Base-by-base conservation (phyloP, 164 flowering plant species). In the Houttuynia cordata region DNA sequence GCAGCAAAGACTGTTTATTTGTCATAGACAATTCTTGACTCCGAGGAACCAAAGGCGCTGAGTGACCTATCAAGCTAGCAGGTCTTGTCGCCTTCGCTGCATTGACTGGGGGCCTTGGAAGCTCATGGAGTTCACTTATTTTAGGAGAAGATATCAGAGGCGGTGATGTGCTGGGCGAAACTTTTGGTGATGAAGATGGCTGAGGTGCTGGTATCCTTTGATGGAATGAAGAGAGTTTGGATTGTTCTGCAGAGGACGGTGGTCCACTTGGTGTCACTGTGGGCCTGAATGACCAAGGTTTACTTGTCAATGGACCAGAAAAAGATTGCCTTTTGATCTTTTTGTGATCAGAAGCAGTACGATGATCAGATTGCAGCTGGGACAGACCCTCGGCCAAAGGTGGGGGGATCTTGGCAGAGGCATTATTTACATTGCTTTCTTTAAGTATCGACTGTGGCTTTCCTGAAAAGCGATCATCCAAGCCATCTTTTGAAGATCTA, bases 81-180 rank as follows among this genome's bases (percentile, higher is more conserved):
- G 76, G 68, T 57, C 78, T 75, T 15, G 59, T 62, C 61, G 37
- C 62, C 37, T 54, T 63, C 30, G 57, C 53, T 30, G 59, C 65
- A 61, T 52, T 64, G 34, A 50, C 62, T 22, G 98, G 98, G 0
- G 98, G 98, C 67, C 91, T 75, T 9, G 98, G 98, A 68, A 92
- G 98, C 75, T 92, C 96, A 67, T 92, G 98, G 69, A 89, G 96
- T 68, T 92, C 96, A 71, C 83, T 85, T 67, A 92, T 89, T 73
- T 75, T 88, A 13, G 93, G 96, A 40, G 95, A 74, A 23, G 88
- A 80, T 23, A 63, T 56, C 59, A 72, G 73, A 60, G 81, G 74
- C 30, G 92, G 92, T 13, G 90, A 82, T 49, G 76, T 69, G 70
- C 60, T 67, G 41, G 84, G 83, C 55, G 95, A 87, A n/a, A 73